Evolutionary conservation across 2,329 filamentous ascomycete species (phyloP).

Genomic region (Aspergillus persii): DNA sequence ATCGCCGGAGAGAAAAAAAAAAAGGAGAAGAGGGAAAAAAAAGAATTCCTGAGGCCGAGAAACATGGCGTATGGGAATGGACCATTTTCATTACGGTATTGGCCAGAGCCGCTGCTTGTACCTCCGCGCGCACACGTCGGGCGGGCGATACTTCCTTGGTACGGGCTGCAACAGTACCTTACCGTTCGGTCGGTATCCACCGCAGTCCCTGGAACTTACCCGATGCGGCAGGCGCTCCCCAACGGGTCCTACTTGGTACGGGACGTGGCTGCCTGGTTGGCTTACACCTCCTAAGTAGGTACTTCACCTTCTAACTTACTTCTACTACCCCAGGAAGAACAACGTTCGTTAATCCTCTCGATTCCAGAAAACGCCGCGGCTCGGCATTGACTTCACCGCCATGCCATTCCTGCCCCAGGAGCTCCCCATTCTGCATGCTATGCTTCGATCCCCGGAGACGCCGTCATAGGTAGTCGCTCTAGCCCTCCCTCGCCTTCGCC

Average conservation of each 20-base stretch:
- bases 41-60: not conserved
- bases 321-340: too few relatives aligned
- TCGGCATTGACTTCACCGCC: conserved; percentile 5
- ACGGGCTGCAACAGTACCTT: not conserved
- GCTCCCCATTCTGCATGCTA: conserved; percentile 15
- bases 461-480: conserved; percentile 13
- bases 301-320: too few relatives aligned
- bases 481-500: not conserved
- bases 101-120: not conserved
- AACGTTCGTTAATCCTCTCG: not conserved
- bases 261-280: too few relatives aligned
- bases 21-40: not conserved
- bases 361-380: conserved; percentile 20
- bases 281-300: not conserved
- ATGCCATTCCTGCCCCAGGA: not conserved
- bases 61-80: not conserved
- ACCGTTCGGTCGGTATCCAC: not conserved
- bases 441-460: conserved; percentile 24
- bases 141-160: not conserved
- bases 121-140: not conserved
- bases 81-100: not conserved
- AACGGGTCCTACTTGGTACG: not conserved
- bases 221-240: not conserved
- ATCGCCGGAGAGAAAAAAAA: not conserved
- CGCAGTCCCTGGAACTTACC: not conserved